A percentile compares a stretch with the other conserved stretches of the same genome.
Conservation (phyloP, 176 grass and related monocot genomes). For the Sorghum bicolor region Sorghum_bicolor_NCBIv3 NC_012872.2:62607001-62607500, state of each 20-base stretch:
- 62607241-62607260: background rate
- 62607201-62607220: background rate
- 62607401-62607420: background rate
- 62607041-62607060: too few relatives aligned
- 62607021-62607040: background rate
- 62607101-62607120: background rate
- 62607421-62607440: too few relatives aligned
- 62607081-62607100: background rate
- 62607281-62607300: too few relatives aligned
- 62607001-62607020: background rate
- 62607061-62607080: background rate
- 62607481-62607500: too few relatives aligned
- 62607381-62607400: background rate
- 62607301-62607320: background rate
- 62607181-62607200: background rate
- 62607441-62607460: too few relatives aligned
- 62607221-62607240: background rate
- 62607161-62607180: background rate
- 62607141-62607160: background rate
- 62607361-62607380: background rate
- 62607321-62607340: background rate
- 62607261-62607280: background rate
- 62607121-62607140: background rate
- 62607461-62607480: too few relatives aligned
- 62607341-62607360: background rate